Evolutionary conservation across 257 asterid genomes (phyloP).

Genomic region (Primulina tabacum): DNA sequence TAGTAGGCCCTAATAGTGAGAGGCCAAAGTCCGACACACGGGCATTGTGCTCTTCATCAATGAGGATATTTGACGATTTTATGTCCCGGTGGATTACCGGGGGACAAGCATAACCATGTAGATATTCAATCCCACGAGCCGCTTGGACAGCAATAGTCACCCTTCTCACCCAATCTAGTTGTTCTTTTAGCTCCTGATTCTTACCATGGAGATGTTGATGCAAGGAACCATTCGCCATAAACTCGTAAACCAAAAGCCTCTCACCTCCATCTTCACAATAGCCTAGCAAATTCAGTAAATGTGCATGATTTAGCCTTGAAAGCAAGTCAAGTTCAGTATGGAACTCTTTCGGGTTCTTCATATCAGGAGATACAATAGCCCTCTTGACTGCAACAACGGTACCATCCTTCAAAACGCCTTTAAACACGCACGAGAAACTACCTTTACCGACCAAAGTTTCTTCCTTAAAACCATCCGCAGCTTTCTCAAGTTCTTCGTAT

Average conservation of each 20-base stretch:
- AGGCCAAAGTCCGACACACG: conserved; percentile 92
- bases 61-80: conserved; percentile 82
- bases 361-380: conserved; percentile 66
- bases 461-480: conserved; percentile 68
- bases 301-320: conserved; percentile 84
- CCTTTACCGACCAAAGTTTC: conserved; percentile 83
- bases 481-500: conserved; percentile 73
- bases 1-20: conserved; percentile 78
- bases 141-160: conserved; percentile 92
- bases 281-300: conserved; percentile 73
- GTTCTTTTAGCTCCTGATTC: conserved; percentile 46
- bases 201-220: conserved; percentile 74
- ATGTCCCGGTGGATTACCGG: conserved; percentile 94
- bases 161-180: conserved; percentile 77
- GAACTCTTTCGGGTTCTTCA: conserved; percentile 76
- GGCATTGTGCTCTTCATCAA: conserved; percentile 92
- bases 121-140: conserved; percentile 83
- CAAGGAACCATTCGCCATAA: conserved; percentile 91
- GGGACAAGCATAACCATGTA: conserved; percentile 93
- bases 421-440: conserved; percentile 82
- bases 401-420: conserved; percentile 77
- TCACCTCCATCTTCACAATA: conserved; percentile 87
- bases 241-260: conserved; percentile 83
- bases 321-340: conserved; percentile 84
- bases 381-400: conserved; percentile 76